Percentiles rank a stretch among this genome's conserved stretches.
phyloP scores from a whole-genome alignment of 768 basidiomycete species.

The Mycena albidolilacea region DNA sequence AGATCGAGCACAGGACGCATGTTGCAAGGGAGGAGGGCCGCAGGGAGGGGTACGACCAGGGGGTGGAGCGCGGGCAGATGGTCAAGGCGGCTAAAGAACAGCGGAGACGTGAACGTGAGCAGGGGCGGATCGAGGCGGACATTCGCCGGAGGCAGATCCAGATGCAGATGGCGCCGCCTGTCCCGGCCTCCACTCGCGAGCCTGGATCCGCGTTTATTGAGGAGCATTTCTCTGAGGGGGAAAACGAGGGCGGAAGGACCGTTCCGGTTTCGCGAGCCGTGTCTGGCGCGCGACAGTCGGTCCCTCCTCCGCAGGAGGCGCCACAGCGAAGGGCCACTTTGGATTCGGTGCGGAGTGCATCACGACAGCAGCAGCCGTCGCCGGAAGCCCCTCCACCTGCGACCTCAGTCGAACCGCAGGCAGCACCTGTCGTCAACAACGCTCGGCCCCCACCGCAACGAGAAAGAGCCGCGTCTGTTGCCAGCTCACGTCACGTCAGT shows the following conservation, averaged over 20 bases:
- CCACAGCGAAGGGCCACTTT: background rate
- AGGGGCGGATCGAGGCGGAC: conserved; percentile 17
- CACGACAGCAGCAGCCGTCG: background rate
- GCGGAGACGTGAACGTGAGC: conserved; percentile 10
- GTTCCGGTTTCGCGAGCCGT: conserved; percentile 3
- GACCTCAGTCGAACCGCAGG: background rate
- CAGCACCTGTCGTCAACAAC: background rate
- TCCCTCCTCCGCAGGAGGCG: background rate
- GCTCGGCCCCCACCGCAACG: background rate
- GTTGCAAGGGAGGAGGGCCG: conserved; percentile 72
- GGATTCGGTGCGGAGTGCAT: conserved; percentile 4
- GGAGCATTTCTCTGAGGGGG: conserved; percentile 11
- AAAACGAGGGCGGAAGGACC: background rate
- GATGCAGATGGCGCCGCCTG: conserved; percentile 7
- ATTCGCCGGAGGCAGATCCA: background rate
- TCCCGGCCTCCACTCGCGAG: background rate
- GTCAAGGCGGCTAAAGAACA: conserved; percentile 28
- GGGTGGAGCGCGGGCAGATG: conserved; percentile 64
- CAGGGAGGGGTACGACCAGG: conserved; percentile 59
- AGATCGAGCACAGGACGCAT: conserved; percentile 65
- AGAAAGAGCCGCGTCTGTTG: background rate
- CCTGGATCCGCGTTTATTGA: conserved; percentile 24
- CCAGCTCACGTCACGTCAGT: conserved; percentile 21
- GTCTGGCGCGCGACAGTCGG: background rate
- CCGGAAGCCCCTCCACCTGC: background rate